phyloP scores from a whole-genome alignment of 2,329 filamentous ascomycete genomes.

The Curvularia lunata region DNA sequence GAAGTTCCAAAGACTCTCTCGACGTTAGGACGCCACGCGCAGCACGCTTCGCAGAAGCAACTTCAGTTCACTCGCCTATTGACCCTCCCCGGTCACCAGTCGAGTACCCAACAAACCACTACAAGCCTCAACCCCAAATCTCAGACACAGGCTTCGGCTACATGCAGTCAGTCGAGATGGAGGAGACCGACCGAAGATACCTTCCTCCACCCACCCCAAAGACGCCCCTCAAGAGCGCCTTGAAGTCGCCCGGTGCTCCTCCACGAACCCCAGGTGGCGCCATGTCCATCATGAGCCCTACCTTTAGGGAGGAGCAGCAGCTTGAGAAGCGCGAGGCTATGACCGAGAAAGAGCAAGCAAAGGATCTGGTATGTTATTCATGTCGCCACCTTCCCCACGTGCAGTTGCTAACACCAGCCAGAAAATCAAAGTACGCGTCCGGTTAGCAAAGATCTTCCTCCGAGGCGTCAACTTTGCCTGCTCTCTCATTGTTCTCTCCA shows the following conservation, averaged over 20 bases:
- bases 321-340: constrained; percentile 82
- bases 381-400: neutral
- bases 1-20: constrained; percentile 50
- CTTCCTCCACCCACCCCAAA: constrained; percentile 68
- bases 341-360: constrained; percentile 86
- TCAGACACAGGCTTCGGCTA: constrained; percentile 94
- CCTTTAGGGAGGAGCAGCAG: constrained; percentile 84
- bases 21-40: constrained; percentile 71
- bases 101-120: constrained; percentile 63
- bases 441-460: constrained; percentile 93
- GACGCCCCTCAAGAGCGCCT: constrained; percentile 85
- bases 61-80: constrained; percentile 77
- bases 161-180: constrained; percentile 67
- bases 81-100: constrained; percentile 58
- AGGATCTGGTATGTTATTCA: constrained; percentile 76
- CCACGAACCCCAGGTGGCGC: constrained; percentile 60
- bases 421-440: constrained; percentile 91
- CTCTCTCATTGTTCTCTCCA: constrained; percentile 89
- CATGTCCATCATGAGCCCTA: constrained; percentile 82
- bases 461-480: constrained; percentile 96
- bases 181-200: constrained; percentile 55
- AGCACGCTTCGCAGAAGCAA: constrained; percentile 82
- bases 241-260: constrained; percentile 85
- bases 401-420: constrained; percentile 55
- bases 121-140: constrained; percentile 71